These are phyloP conservation scores for Ambrosia hybrid DNA, from an alignment of 140 eudicot genomes.

Conservation along the genomic window DNA sequence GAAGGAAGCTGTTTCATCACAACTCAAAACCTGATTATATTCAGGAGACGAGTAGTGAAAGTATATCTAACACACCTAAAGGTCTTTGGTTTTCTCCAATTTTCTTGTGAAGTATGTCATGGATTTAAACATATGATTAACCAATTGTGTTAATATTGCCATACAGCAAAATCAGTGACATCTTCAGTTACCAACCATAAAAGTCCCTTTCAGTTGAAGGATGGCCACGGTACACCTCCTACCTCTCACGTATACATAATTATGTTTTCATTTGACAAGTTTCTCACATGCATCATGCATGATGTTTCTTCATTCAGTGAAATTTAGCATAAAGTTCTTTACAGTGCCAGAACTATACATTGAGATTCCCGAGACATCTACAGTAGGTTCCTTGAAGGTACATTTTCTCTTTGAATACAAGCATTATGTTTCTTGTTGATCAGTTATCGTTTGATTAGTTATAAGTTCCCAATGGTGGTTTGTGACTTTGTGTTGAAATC, in stretches of 20 bases:
- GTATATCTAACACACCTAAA: conserved; percentile 68
- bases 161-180: conserved; percentile 45
- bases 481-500: background rate
- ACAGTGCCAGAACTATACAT: conserved; percentile 86
- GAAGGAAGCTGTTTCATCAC: conserved; percentile 58
- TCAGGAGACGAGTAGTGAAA: conserved; percentile 69
- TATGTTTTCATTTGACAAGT: conserved; percentile 1
- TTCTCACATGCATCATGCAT: conserved; percentile 33
- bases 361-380: conserved; percentile 92
- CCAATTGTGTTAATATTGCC: conserved; percentile 7
- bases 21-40: conserved; percentile 44
- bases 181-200: conserved; percentile 39
- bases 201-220: conserved; percentile 38
- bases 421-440: background rate
- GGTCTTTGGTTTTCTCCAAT: conserved; percentile 36
- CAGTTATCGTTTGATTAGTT: conserved; percentile 3
- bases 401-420: background rate
- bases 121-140: conserved; percentile 6
- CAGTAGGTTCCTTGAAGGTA: conserved; percentile 94
- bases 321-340: conserved; percentile 83
- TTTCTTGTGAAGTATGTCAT: conserved; percentile 8
- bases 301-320: conserved; percentile 54
- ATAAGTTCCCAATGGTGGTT: background rate
- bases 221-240: conserved; percentile 45
- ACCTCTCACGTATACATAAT: background rate